Evolutionary conservation across 371 early-diverging fungal species (phyloP), one percentile per base, ranked within the genome.

Genomic region (Lichtheimia ornata): DNA sequence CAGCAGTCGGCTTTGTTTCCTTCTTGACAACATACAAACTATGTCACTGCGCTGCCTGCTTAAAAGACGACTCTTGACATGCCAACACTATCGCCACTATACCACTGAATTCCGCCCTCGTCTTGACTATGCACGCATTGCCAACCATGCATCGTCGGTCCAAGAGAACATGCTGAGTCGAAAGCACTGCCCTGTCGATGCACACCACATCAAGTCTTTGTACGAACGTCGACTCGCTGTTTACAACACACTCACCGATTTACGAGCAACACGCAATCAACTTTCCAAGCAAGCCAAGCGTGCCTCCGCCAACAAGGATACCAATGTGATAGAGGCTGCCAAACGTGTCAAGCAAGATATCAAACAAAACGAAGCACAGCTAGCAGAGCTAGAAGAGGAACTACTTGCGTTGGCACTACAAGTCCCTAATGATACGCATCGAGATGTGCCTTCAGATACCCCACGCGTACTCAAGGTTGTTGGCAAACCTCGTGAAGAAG

Each of bases 341-440:
- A 58, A 61, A 59, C 41, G 25, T 6, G 47, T 63, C 65, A 71
- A 72, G 25, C 51, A 42, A 4, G 62, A 82, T 18, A 63, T 63
- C 22, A 74, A 81, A 13, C 59, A 62, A 4, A 64, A 65, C 14
- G 87, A 87, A 60, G 41, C 59, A 1, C 56, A 67, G 30, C 50
- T 84, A 11, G 40, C 59, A 2, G 49, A 42, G 12, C 22, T 85
- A 2, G 84, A 87, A 55, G 45, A 60, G 0, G 65, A 64, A 41
- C 67, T 87, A 9, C 81, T 82, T 28, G 71, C 80, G 0, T 79
- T 20, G n/a, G 91, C 88, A 0, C 59, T 84, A 17, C 76, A 84
- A 58, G 76, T 93, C 22, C 92, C 94, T 18, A 93, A 93, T 61
- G 83, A 77, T 35, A 89, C 91, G 24, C 87, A 88, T 62, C 85